Conservation (phyloP, 129 eudicot species). For the Rutidosis leptorrhynchoides region DNA sequence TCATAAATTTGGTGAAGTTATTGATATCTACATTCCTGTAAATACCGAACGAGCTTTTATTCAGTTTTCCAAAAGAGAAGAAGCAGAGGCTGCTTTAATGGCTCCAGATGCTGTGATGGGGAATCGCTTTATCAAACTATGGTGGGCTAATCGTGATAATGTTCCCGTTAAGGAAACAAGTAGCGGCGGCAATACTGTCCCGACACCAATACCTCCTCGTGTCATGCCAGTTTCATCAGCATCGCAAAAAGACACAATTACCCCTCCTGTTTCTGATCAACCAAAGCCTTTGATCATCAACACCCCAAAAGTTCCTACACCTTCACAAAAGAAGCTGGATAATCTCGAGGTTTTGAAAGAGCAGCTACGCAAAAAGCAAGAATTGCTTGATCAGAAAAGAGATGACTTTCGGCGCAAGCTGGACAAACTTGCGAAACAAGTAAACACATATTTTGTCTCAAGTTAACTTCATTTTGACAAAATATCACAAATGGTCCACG, state of each 20-base stretch:
- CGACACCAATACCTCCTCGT: constrained; percentile 31
- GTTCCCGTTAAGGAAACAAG: constrained; percentile 50
- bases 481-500: too few species aligned
- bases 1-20: constrained; percentile 82
- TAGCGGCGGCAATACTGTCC: constrained; percentile 37
- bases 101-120: constrained; percentile 99
- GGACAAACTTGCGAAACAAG: constrained; percentile 79
- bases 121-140: constrained; percentile 79
- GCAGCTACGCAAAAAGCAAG: constrained; percentile 90
- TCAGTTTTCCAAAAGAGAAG: constrained; percentile 91
- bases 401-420: constrained; percentile 65
- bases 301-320: constrained; percentile 55
- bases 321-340: constrained; percentile 73
- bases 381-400: constrained; percentile 87
- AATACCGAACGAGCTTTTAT: constrained; percentile 87
- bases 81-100: constrained; percentile 81
- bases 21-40: constrained; percentile 65
- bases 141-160: constrained; percentile 96
- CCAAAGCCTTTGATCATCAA: constrained; percentile 39
- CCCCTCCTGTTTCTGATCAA: constrained; percentile 43
- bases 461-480: background rate
- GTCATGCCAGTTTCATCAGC: constrained; percentile 36
- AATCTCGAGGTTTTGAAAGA: constrained; percentile 87
- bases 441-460: constrained; percentile 23
- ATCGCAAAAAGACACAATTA: constrained; percentile 33